Conservation (phyloP, 345 rosid species). For the Brassica incana region DNA sequence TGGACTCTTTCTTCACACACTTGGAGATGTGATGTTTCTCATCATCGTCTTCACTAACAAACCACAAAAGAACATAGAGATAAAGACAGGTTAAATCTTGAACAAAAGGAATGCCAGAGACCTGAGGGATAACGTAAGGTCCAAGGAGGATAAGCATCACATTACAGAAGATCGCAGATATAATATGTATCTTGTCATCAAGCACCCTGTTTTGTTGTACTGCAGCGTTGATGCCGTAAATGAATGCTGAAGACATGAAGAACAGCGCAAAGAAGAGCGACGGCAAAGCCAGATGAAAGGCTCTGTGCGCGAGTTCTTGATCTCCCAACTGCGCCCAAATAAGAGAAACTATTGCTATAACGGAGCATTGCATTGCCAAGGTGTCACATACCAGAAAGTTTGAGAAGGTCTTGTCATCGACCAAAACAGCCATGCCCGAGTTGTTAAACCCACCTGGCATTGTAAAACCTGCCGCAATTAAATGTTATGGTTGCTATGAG, state of each 20-base stretch:
- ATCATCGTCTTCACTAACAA: neutral
- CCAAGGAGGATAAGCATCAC: neutral
- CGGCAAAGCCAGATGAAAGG: neutral
- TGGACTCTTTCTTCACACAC: neutral
- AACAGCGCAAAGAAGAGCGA: neutral
- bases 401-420: neutral
- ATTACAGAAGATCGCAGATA: neutral
- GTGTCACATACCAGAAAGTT: neutral
- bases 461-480: slow-evolving; percentile 9
- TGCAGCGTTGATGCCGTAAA: neutral
- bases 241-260: neutral
- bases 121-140: neutral
- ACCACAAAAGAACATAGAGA: neutral
- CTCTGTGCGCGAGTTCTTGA: neutral
- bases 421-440: neutral
- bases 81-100: neutral
- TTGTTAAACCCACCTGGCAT: slow-evolving; percentile 22
- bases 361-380: slow-evolving; percentile 2
- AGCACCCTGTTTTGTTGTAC: neutral
- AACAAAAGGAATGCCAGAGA: neutral
- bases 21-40: neutral
- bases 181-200: neutral
- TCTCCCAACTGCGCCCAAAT: slow-evolving; percentile 23
- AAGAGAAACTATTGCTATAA: neutral
- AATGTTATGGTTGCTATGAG: slow-evolving; percentile 20